Percentiles rank a stretch among this genome's conserved stretches.
Conservation (phyloP, 2,329 filamentous ascomycete genomes). For the Alternaria gaisen region DNA sequence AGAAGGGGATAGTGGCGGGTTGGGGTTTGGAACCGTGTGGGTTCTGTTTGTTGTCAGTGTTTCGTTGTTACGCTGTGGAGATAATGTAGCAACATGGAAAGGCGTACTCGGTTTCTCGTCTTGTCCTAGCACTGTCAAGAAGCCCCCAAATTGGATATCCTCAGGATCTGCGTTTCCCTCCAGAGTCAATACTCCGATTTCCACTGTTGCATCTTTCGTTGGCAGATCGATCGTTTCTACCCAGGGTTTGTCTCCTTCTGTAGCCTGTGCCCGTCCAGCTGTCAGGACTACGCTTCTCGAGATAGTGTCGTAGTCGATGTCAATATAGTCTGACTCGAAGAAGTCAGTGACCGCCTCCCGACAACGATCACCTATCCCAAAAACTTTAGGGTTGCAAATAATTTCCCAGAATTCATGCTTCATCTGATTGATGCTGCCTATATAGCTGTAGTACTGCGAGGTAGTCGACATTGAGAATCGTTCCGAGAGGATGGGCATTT, state of each 20-base stretch:
- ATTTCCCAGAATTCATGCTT: too few relatives aligned
- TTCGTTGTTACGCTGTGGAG: background rate
- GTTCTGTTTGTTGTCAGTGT: constrained; percentile 56
- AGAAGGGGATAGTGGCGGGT: constrained; percentile 76
- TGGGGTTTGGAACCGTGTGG: constrained; percentile 84
- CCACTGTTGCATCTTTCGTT: constrained; percentile 70
- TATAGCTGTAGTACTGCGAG: constrained; percentile 80
- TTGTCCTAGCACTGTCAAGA: constrained; percentile 80
- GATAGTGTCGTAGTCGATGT: constrained; percentile 78
- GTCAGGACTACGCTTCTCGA: constrained; percentile 72
- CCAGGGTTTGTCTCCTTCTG: too few relatives aligned
- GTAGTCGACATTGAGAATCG: constrained; percentile 70
- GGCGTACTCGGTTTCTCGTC: constrained; percentile 69
- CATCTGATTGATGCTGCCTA: too few relatives aligned
- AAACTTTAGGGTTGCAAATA: too few relatives aligned
- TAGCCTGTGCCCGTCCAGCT: constrained; percentile 71
- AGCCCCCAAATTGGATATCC: constrained; percentile 80
- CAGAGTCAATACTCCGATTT: constrained; percentile 80
- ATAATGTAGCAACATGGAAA: background rate
- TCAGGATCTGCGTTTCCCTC: constrained; percentile 72
- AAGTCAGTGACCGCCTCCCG: too few relatives aligned
- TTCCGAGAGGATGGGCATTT: constrained; percentile 63
- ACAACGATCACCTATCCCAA: too few relatives aligned
- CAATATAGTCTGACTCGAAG: too few relatives aligned
- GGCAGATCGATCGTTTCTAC: too few relatives aligned